Base-by-base conservation (phyloP, 2,329 filamentous ascomycete genomes). In the Pseudophaeomoniella oleicola region DNA sequence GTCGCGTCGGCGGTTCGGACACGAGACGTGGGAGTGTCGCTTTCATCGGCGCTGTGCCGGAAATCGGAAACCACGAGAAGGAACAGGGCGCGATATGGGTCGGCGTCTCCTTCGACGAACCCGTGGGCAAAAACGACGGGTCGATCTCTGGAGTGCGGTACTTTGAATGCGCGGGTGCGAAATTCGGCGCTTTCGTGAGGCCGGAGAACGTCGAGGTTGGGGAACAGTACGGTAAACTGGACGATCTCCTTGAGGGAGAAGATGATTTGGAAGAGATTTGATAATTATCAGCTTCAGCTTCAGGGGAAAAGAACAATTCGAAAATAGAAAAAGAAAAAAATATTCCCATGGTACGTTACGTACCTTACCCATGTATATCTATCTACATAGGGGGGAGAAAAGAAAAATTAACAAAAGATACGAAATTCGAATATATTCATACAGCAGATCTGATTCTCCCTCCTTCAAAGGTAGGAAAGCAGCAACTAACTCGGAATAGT, bases 1-100 rank as follows among this genome's bases (percentile, higher is more conserved):
- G 78, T 57, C 66, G 76, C 37, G 66, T 82, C 14, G 75, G 75
- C 36, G 70, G 70, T 36, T 72, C 81, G 40, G 81, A 88, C 54
- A 64, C 60, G 22, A 71, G 78, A 42, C 71, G 82, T 47, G 84
- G 84, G 38, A 69, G 68, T 34, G 67, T 59, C 31, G 35, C 46
- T 38, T 38, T 32, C 13, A 45, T 42, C 16, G 34, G 45, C 14
- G 39, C 42, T 6, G 19, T 36, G 11, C 18, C 34, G 4, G 18
- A 14, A 9, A 30, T 14, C 18, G 34, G 11, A 19, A 30, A 16
- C 31, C 44, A 4, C 22, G 40, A 16, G 35, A 42, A 13, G 41
- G 42, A 22, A 22, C 32, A 5, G 34, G 39, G 16, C 38, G 41
- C 17, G 2, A 48, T 63, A 14, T 78, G 73, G 73, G 57, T 77